Conservation (phyloP, 2,329 filamentous ascomycete species). For the Fusarium verrucosum region DNA sequence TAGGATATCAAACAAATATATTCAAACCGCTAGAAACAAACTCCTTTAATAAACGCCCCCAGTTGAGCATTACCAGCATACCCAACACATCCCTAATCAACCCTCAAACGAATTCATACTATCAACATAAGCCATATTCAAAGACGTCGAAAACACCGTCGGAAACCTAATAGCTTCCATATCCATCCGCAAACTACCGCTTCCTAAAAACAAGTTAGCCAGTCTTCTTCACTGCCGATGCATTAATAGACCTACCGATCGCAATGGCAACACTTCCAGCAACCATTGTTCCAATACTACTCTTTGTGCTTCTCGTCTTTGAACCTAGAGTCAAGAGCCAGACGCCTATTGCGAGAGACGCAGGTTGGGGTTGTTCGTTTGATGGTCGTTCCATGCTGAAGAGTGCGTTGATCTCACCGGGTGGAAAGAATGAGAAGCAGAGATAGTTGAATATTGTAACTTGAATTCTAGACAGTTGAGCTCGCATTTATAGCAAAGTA, state of each 20-base stretch:
- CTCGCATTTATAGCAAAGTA: neutral
- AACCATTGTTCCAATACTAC: neutral
- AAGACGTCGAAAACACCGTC: neutral
- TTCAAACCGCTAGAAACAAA: too few relatives aligned
- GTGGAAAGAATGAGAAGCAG: neutral
- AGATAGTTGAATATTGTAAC: neutral
- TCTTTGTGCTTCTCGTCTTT: neutral
- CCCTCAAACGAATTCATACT: conserved; percentile 1
- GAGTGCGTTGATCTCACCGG: neutral
- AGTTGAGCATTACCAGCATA: neutral
- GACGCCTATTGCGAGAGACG: neutral
- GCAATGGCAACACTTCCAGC: neutral
- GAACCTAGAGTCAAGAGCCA: neutral
- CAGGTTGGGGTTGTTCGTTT: neutral
- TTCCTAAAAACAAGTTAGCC: neutral
- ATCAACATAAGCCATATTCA: neutral
- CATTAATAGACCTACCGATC: neutral
- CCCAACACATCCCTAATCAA: neutral
- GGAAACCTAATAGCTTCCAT: neutral
- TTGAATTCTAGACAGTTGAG: neutral
- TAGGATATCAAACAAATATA: neutral
- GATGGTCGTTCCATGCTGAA: neutral
- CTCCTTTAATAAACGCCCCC: neutral
- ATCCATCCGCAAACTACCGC: neutral
- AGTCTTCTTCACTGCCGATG: neutral